Conservation (phyloP, 1,139 yeast species). For the Lodderomyces parapsilosis region DNA sequence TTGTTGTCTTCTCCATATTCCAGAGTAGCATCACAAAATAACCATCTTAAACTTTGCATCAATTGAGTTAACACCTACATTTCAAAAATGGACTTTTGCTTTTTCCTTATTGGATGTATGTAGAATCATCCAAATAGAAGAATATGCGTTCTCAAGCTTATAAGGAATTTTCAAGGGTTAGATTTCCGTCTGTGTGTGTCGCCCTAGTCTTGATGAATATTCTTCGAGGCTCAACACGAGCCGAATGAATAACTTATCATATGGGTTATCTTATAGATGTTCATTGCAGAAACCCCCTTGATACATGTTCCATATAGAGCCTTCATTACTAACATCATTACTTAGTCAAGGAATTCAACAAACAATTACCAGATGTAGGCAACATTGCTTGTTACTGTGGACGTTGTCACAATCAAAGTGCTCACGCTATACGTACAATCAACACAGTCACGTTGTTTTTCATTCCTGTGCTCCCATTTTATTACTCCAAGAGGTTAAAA, state of each 20-base stretch:
- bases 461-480: conserved; percentile 46
- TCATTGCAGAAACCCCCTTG: no score
- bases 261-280: no score
- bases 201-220: no score
- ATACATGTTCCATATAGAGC: not conserved
- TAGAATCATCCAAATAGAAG: no score
- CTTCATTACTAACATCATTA: not conserved
- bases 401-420: conserved; percentile 48
- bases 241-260: no score
- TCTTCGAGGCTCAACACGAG: no score
- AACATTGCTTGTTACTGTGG: conserved; percentile 33
- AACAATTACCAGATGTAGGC: conserved; percentile 29
- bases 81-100: conserved; percentile 27
- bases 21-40: not conserved
- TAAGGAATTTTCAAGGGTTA: not conserved
- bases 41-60: not conserved
- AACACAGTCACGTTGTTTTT: conserved; percentile 46
- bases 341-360: conserved; percentile 30
- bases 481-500: conserved; percentile 36
- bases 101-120: conserved; percentile 33
- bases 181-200: not conserved
- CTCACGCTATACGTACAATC: conserved; percentile 40
- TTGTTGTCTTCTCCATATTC: no score
- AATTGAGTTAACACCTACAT: not conserved
- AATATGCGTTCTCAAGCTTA: not conserved